A percentile compares a stretch with the other conserved stretches of the same genome.
These are phyloP conservation scores for Dioscorea alata DNA, from an alignment of 106 monocot genomes.

Conservation along the genomic window DNA sequence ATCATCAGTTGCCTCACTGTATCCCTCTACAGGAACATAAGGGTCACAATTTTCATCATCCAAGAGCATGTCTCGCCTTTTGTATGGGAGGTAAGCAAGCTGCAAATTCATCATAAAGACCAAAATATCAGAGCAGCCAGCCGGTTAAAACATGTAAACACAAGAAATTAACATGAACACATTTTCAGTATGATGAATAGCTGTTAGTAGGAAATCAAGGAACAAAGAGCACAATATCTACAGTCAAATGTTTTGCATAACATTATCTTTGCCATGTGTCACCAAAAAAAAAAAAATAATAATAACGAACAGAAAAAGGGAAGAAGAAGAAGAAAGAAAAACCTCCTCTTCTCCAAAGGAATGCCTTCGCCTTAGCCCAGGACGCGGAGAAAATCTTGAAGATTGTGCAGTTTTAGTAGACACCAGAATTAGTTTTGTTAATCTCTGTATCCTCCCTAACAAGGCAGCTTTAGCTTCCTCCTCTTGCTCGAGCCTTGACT, in stretches of 20 bases:
- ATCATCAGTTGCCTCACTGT: constrained; percentile 50
- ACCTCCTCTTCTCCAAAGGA: constrained; percentile 99
- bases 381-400: constrained; percentile 63
- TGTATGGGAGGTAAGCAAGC: constrained; percentile 95
- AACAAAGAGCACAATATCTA: too few species aligned
- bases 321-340: not conserved
- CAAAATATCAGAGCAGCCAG: not conserved
- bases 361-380: constrained; percentile 74
- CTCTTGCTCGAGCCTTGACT: constrained; percentile 88
- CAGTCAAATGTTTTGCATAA: too few species aligned
- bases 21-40: constrained; percentile 47
- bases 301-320: too few species aligned
- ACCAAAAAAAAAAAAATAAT: too few species aligned
- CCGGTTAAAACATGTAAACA: not conserved
- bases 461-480: constrained; percentile 96
- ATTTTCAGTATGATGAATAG: not conserved
- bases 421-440: constrained; percentile 90
- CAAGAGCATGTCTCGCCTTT: constrained; percentile 73
- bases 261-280: too few species aligned
- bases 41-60: constrained; percentile 64
- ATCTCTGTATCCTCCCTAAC: constrained; percentile 77
- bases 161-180: not conserved
- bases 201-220: too few species aligned
- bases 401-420: constrained; percentile 79
- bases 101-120: constrained; percentile 26